Evolutionary conservation across 1,284 basidiomycete genomes (phyloP), one percentile per base, ranked within the genome.

Genomic region (Irpex lacteus): DNA sequence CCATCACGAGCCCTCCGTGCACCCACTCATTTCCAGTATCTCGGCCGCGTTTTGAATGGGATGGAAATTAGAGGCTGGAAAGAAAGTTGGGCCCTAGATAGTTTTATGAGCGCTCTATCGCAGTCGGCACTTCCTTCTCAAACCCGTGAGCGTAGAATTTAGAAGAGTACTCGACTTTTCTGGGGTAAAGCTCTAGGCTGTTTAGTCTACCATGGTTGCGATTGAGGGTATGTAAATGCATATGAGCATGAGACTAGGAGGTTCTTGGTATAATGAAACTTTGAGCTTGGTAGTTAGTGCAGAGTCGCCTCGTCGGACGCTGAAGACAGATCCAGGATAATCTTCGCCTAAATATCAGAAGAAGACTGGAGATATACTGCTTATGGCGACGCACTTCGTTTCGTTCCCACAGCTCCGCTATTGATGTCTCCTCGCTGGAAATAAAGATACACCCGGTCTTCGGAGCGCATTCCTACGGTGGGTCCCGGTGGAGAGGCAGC

Each of bases 1-100:
- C 59, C 52, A 60, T 55, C 58, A 60, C 21, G 5, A 5, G 59
- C 5, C 62, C 59, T 63, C 62, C 61, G 62, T 60, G 59, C 62
- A 63, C 62, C 59, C 59, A 37, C 59, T 63, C 58, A 63, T 60
- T 47, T 60, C 21, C 52, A 40, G 40, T 18, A 34, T 19, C 34
- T 26, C 56, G 36, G 57, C 44, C 50, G 57, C 55, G n/a, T n/a
- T 50, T 32, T 62, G 55, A 50, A 54, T 55, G 40, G 21, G 49
- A 44, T 19, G n/a, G 49, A 34, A 56, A 49, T 54, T 38, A 60
- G 58, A 15, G 58, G 26, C 44, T 18, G 52, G 44, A 57, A 57
- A 21, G 32, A 57, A 5, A 32, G 26, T 59, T 34, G 44, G 11
- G 54, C 19, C 19, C 44, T 47, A n/a, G 36, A 60, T 50, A 52